Percentiles rank a stretch among this genome's conserved stretches.
phyloP scores from a whole-genome alignment of 176 grass and related monocot species.

The Areca catechu region DNA sequence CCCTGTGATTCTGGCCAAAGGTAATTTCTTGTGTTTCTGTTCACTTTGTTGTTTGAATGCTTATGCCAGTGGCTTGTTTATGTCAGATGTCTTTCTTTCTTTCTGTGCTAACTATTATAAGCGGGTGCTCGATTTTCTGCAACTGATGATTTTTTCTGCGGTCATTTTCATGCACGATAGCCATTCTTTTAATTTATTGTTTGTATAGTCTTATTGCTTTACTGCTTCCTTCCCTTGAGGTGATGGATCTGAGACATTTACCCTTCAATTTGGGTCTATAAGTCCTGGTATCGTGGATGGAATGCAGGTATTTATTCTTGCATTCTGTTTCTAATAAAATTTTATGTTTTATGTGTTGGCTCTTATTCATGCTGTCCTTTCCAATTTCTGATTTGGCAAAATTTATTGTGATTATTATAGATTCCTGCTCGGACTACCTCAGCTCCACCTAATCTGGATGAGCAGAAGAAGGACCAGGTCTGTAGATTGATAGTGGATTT shows the following conservation, averaged over 20 bases:
- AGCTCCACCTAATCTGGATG: slow-evolving; percentile 92
- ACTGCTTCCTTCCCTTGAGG: slow-evolving; percentile 22
- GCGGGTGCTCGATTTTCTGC: too few species aligned
- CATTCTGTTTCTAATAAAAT: slow-evolving; percentile 5
- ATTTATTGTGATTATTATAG: slow-evolving; percentile 28
- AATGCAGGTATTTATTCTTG: slow-evolving; percentile 45
- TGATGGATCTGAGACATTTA: slow-evolving; percentile 41
- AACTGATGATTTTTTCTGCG: too few species aligned
- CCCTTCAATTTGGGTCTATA: slow-evolving; percentile 85
- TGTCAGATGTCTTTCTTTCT: too few species aligned
- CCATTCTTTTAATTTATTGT: too few species aligned
- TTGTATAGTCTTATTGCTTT: too few species aligned
- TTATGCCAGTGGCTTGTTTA: too few species aligned
- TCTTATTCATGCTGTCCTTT: slow-evolving; percentile 1
- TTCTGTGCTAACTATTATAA: too few species aligned
- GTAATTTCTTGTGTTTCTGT: too few species aligned
- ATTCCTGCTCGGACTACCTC: slow-evolving; percentile 96
- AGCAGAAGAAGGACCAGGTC: slow-evolving; percentile 89
- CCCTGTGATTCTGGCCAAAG: too few species aligned
- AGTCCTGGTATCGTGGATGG: slow-evolving; percentile 53
- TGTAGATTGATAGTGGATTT: not conserved
- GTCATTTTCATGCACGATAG: too few species aligned
- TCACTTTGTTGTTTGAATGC: too few species aligned
- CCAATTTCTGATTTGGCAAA: not conserved
- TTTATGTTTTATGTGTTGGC: not conserved